Base-by-base conservation (phyloP, 305 asterid genomes). In the Solanum hybrid region DNA sequence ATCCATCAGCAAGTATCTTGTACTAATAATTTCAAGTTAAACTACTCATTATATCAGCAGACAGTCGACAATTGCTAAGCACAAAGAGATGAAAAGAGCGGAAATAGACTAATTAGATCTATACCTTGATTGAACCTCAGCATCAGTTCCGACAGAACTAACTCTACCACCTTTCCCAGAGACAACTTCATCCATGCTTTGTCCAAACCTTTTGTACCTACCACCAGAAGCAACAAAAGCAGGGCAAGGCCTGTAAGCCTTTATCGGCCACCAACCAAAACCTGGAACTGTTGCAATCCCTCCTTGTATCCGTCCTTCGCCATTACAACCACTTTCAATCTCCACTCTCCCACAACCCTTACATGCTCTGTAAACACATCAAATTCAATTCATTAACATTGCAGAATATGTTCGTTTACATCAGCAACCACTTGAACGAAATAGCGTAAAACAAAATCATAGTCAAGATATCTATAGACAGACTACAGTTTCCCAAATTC, bases 191-290 rank as follows among this genome's bases (percentile, higher is more conserved):
- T 97, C 99, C 98, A 96, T 95, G 95, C 96, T 97, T 91, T 97
- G 99, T 31, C 99, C 99, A 1, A 36, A 92, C 89, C 98, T 91
- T 90, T 94, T 91, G 91, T 96, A 97, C 92, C 98, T 91, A 32
- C 98, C 99, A 76, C 99, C 99, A 1, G 98, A 92, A n/a, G 96
- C 98, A 90, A 96, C 87, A 90, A 93, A 97, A 9, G 95, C 97
- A 76, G 98, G 99, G 70, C 99, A 97, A 91, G 98, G 99, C 78
- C 99, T 90, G 90, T 95, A 97, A 73, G 99, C 99, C 93, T 96
- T 96, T 81, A 97, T 97, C 0, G 99, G 99, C 99, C 99, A 97
- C 99, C 99, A 97, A 88, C 98, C 99, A 78, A 97, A 96, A 65
- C 99, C 99, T 7, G 99, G 98, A 78, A 96, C 94, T 38, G 95